Conservation (phyloP, 1,284 basidiomycete species). For the Peniophora sp. region DNA sequence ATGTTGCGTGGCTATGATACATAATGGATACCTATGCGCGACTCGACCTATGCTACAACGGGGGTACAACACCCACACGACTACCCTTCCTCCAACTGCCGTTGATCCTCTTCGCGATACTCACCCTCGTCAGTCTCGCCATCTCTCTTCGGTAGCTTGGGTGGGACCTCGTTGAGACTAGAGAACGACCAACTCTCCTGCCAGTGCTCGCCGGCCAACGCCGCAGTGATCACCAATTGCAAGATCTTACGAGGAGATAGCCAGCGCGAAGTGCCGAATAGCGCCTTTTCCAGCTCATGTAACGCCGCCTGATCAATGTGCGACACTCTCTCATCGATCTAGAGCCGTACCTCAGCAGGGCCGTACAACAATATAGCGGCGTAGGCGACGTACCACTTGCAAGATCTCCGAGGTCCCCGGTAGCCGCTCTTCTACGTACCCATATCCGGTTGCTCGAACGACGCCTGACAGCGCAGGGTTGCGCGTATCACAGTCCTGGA, state of each 20-base stretch:
- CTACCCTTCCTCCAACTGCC: no score
- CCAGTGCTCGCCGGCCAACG: no score
- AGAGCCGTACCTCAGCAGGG: neutral
- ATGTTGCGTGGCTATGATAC: no score
- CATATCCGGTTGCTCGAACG: neutral
- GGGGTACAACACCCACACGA: no score
- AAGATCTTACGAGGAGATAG: neutral
- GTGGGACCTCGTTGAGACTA: no score
- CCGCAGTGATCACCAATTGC: no score
- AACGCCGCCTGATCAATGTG: neutral
- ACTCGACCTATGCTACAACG: no score
- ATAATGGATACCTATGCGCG: no score
- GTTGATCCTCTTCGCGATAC: no score
- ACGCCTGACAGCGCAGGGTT: neutral
- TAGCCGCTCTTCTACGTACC: neutral
- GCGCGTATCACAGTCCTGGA: neutral
- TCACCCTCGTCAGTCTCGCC: no score
- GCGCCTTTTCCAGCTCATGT: neutral
- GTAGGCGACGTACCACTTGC: neutral
- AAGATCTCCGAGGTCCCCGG: neutral
- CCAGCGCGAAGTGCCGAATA: neutral
- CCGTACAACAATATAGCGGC: neutral
- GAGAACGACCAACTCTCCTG: no score
- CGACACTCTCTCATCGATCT: neutral
- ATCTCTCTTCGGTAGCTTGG: no score